Conservation (phyloP, 305 asterid species). For the Stenogyne calaminthoides region DNA sequence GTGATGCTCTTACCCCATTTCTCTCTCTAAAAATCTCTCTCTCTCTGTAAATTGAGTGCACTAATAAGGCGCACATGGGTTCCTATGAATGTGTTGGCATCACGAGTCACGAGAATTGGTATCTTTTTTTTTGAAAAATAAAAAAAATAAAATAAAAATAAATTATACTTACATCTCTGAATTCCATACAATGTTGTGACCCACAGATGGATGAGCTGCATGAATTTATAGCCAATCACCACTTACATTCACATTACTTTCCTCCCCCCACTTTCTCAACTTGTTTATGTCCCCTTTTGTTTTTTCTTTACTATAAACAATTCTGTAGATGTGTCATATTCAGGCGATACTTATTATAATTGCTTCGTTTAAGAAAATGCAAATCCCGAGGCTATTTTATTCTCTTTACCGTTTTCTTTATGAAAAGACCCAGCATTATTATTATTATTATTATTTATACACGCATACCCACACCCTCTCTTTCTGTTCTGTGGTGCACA, state of each 20-base stretch:
- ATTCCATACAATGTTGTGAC: slow-evolving; percentile 29
- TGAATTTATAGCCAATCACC: slow-evolving; percentile 26
- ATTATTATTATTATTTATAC: no score
- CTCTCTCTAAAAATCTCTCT: slow-evolving; percentile 13
- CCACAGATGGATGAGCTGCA: slow-evolving; percentile 20
- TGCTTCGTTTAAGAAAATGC: slow-evolving; percentile 25
- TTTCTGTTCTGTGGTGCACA: neutral
- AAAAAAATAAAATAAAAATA: no score
- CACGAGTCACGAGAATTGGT: slow-evolving; percentile 35
- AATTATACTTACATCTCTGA: slow-evolving; percentile 18
- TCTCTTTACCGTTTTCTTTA: slow-evolving; percentile 6
- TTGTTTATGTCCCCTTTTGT: neutral
- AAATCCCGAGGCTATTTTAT: slow-evolving; percentile 30
- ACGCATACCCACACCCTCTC: no score
- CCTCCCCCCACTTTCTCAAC: neutral
- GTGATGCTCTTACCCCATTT: neutral
- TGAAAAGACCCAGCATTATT: neutral
- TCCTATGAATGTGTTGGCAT: slow-evolving; percentile 37
- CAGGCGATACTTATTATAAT: slow-evolving; percentile 5
- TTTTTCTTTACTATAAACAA: neutral
- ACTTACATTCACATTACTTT: slow-evolving; percentile 4
- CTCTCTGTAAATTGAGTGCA: slow-evolving; percentile 19
- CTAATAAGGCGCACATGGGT: slow-evolving; percentile 33
- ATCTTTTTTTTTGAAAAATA: slow-evolving; percentile 1
- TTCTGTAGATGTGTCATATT: neutral